These are phyloP conservation scores for Pouteria glomerata DNA, from an alignment of 148 eudicot genomes.

Conservation along the genomic window DNA sequence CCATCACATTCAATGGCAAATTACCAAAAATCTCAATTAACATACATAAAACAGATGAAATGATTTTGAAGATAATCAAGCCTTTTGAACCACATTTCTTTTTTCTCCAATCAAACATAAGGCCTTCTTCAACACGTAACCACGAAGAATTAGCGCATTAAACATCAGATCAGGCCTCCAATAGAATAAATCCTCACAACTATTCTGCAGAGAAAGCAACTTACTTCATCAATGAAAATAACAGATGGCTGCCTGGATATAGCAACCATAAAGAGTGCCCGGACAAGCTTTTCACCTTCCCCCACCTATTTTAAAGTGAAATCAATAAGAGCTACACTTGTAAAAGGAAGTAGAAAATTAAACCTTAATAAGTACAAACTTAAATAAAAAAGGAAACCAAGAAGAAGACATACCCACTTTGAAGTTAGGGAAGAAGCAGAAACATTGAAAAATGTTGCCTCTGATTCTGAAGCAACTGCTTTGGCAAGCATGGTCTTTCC, in stretches of 20 bases:
- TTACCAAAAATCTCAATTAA: background rate
- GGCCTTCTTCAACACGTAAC: background rate
- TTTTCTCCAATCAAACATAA: background rate
- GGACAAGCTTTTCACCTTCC: slow-evolving; percentile 98
- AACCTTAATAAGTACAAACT: background rate
- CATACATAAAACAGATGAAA: background rate
- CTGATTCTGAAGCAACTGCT: slow-evolving; percentile 98
- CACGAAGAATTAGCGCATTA: background rate
- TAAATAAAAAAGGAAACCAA: background rate
- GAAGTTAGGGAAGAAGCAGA: slow-evolving; percentile 97
- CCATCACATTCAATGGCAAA: background rate
- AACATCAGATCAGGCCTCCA: background rate
- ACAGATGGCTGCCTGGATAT: slow-evolving; percentile 91
- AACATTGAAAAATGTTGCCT: slow-evolving; percentile 89
- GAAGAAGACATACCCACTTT: slow-evolving; percentile 56
- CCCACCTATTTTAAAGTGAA: slow-evolving; percentile 59
- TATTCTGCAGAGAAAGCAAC: slow-evolving; percentile 16
- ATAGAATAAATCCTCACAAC: background rate
- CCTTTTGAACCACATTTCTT: background rate
- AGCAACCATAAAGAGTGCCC: slow-evolving; percentile 89
- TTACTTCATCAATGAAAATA: slow-evolving; percentile 95
- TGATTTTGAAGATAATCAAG: background rate
- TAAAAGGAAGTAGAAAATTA: slow-evolving; percentile 8
- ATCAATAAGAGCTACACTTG: slow-evolving; percentile 14
- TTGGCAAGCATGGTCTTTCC: slow-evolving; percentile 99